Evolutionary conservation across 164 flowering plant species (phyloP), one percentile per base, ranked within the genome.

Genomic region (Houttuynia cordata): DNA sequence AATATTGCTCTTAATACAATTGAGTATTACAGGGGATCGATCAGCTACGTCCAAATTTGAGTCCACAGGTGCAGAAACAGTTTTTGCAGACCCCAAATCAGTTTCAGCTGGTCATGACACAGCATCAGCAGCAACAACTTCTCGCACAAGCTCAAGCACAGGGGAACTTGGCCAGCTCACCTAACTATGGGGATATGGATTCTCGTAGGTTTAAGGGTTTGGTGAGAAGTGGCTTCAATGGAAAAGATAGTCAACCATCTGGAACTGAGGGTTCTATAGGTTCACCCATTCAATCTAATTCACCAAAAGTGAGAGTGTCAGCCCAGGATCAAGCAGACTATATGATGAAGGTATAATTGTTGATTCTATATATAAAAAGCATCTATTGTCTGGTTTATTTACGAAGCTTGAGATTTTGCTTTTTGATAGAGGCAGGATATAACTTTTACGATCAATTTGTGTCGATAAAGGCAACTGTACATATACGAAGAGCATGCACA

Each of bases 201-300:
- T 73, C 88, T 15, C 79, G 81, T 30, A 80, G 81, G 53, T 74
- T 79, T 71, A 68, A 75, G 68, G 85, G 79, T 56, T 58, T 84
- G 71, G 83, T 92, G 21, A 80, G 91, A 69, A 81, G 81, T 62
- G 71, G 69, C 64, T 67, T 80, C 56, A 84, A 73, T 75, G 62
- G 78, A 45, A 87, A 87, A 74, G 91, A 85, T 76, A 82, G 75
- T 59, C 96, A 83, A 63, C 75, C 84, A 22, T 47, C 84, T 2
- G 84, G 83, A 74, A 84, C 83, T 73, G 95, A 90, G 63, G 92
- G 91, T 65, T 81, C 96, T 34, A 78, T 84, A 66, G 80, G 96
- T 69, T 88, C 91, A 23, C 97, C 90, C 1, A 74, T 78, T 67
- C 93, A 79, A 59, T 78, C 95, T 74, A 84, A 76, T 71, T 86